Percentiles rank a stretch among this genome's conserved stretches.
Conservation (phyloP, 1,284 basidiomycete genomes). For the Papiliotrema flavescens region DNA sequence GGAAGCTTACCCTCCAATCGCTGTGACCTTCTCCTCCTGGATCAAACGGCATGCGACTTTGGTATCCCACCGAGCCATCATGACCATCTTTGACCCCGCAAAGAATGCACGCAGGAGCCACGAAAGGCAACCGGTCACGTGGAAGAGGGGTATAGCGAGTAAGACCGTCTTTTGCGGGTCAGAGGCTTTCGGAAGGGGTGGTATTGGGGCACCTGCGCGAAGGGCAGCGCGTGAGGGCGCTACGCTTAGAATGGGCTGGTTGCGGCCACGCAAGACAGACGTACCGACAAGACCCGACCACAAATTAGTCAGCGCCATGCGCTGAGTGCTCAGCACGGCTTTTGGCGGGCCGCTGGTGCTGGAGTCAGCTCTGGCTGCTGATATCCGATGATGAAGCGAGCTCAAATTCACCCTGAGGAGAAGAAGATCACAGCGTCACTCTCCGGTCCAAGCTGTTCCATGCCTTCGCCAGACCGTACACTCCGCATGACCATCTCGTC, state of each 20-base stretch:
- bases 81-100: slow-evolving; percentile 36
- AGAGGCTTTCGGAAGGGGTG: slow-evolving; percentile 19
- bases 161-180: slow-evolving; percentile 30
- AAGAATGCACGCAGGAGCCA: slow-evolving; percentile 39
- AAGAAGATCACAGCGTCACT: slow-evolving; percentile 45
- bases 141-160: slow-evolving; percentile 44
- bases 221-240: slow-evolving; percentile 34
- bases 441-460: slow-evolving; percentile 28
- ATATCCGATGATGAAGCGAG: not conserved
- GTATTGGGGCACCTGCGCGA: slow-evolving; percentile 27
- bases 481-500: too few relatives aligned
- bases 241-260: slow-evolving; percentile 2
- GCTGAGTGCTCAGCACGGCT: slow-evolving; percentile 41
- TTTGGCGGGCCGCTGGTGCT: slow-evolving; percentile 39
- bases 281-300: slow-evolving; percentile 30
- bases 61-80: slow-evolving; percentile 35
- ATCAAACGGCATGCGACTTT: slow-evolving; percentile 32
- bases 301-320: slow-evolving; percentile 35
- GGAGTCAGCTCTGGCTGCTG: not conserved
- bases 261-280: slow-evolving; percentile 4
- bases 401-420: slow-evolving; percentile 32
- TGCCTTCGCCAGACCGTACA: not conserved
- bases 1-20: slow-evolving; percentile 38
- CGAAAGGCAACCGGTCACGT: slow-evolving; percentile 42
- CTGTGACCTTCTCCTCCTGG: slow-evolving; percentile 26